A percentile compares a stretch with the other conserved stretches of the same genome.
These are phyloP conservation scores for Colletotrichum abscissum DNA, from an alignment of 2,329 filamentous ascomycete genomes.

Conservation along the genomic window DNA sequence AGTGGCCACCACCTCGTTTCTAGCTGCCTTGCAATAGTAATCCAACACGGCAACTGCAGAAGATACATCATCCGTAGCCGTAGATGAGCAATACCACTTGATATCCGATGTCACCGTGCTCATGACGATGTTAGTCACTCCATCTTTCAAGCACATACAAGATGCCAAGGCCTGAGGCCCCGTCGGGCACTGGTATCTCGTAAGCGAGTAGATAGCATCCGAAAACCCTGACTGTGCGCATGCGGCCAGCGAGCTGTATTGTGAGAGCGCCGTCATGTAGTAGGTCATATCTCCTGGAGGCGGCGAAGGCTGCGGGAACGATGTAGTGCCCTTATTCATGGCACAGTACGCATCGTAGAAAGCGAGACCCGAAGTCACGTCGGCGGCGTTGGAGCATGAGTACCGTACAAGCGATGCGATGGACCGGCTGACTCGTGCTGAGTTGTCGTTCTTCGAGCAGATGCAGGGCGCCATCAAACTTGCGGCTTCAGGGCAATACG, in stretches of 20 bases:
- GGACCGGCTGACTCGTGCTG: conserved; percentile 51
- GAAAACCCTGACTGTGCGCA: conserved; percentile 60
- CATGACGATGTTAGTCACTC: conserved; percentile 55
- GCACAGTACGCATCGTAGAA: conserved; percentile 65
- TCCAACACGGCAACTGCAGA: conserved; percentile 59
- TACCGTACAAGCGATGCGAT: conserved; percentile 56
- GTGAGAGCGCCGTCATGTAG: conserved; percentile 62
- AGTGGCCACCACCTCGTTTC: conserved; percentile 52
- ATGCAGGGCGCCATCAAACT: conserved; percentile 61
- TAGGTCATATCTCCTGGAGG: conserved; percentile 68
- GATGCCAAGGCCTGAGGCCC: conserved; percentile 63
- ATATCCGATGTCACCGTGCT: conserved; percentile 57
- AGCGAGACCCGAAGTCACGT: conserved; percentile 59
- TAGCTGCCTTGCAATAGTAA: conserved; percentile 62
- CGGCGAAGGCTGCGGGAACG: conserved; percentile 56
- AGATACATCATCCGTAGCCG: conserved; percentile 55
- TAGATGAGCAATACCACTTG: conserved; percentile 56
- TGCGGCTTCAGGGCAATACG: conserved; percentile 51
- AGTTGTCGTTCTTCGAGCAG: conserved; percentile 63
- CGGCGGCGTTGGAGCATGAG: conserved; percentile 58
- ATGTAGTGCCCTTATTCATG: conserved; percentile 60
- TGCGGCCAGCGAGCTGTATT: conserved; percentile 55
- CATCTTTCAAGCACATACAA: conserved; percentile 62
- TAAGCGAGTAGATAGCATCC: conserved; percentile 51
- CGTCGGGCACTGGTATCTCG: conserved; percentile 52